Conservation (phyloP, 2,329 filamentous ascomycete species). For the Tolypocladium capitatum region DNA sequence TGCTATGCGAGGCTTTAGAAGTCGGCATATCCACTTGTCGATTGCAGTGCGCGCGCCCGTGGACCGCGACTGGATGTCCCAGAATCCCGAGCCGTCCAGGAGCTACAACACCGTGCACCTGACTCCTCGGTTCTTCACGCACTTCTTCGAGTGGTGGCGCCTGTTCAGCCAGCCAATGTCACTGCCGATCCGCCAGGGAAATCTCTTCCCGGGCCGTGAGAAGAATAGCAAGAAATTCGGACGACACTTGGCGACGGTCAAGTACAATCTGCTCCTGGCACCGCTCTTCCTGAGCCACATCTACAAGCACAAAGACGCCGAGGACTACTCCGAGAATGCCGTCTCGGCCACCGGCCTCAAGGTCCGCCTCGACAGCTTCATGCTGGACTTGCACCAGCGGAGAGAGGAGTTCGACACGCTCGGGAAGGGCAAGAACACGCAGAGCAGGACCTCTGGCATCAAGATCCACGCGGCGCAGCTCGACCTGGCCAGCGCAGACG, state of each 20-base stretch:
- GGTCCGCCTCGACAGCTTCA: conserved; percentile 89
- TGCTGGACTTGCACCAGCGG: conserved; percentile 89
- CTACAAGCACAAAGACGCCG: conserved; percentile 94
- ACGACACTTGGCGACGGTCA: conserved; percentile 92
- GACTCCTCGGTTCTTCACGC: conserved; percentile 90
- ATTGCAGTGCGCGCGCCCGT: conserved; percentile 79
- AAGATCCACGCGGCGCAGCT: conserved; percentile 91
- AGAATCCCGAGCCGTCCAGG: conserved; percentile 60
- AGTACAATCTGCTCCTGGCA: conserved; percentile 87
- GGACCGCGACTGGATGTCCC: conserved; percentile 72
- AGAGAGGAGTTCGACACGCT: conserved; percentile 82
- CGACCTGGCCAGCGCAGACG: conserved; percentile 81
- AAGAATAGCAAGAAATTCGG: conserved; percentile 99
- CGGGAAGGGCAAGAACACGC: conserved; percentile 61
- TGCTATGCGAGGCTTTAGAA: conserved; percentile 92
- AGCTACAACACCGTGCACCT: conserved; percentile 97
- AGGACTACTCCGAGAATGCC: conserved; percentile 62
- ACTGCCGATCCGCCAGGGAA: conserved; percentile 82
- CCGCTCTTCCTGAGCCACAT: conserved; percentile 92
- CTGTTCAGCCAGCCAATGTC: conserved; percentile 93
- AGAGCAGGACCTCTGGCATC: conserved; percentile 79
- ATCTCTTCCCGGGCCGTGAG: conserved; percentile 80
- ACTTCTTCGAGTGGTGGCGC: conserved; percentile 97
- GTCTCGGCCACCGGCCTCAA: conserved; percentile 95
- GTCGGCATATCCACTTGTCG: conserved; percentile 91